A percentile compares a stretch with the other conserved stretches of the same genome.
phyloP scores from a whole-genome alignment of 306 rosid species.

The Prunus dulcis region DNA sequence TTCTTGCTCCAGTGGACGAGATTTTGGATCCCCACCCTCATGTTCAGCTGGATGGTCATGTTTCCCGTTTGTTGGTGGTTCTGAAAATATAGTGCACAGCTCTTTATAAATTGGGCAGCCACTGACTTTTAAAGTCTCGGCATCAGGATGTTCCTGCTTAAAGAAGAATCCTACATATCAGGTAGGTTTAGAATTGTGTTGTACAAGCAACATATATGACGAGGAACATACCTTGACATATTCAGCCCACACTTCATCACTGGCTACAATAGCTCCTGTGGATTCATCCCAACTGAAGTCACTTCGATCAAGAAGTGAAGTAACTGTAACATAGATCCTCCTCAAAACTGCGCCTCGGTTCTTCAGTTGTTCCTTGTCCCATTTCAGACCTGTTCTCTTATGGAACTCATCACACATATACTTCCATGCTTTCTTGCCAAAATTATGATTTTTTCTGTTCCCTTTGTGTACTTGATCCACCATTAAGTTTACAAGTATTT shows the following conservation, averaged over 20 bases:
- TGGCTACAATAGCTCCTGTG: constrained; percentile 50
- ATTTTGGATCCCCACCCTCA: constrained; percentile 29
- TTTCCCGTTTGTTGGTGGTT: constrained; percentile 48
- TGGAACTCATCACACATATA: constrained; percentile 58
- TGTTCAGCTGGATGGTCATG: constrained; percentile 39
- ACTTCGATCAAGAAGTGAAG: constrained; percentile 48
- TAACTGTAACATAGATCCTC: constrained; percentile 50
- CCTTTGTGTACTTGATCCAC: constrained; percentile 62
- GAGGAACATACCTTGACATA: constrained; percentile 56
- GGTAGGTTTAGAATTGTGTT: constrained; percentile 7
- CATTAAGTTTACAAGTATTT: constrained; percentile 59
- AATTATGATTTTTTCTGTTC: constrained; percentile 44
- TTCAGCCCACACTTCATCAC: constrained; percentile 55
- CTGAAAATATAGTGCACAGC: constrained; percentile 64
- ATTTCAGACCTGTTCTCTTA: constrained; percentile 56
- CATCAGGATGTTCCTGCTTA: constrained; percentile 68
- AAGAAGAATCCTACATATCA: constrained; percentile 23
- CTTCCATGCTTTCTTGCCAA: constrained; percentile 72
- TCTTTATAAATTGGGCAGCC: constrained; percentile 73
- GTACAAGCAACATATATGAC: constrained; percentile 10
- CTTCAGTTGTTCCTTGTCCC: constrained; percentile 82
- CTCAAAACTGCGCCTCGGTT: constrained; percentile 66
- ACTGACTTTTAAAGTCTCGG: constrained; percentile 49
- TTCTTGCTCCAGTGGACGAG: constrained; percentile 33
- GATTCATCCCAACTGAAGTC: constrained; percentile 66